Conservation (phyloP, 768 basidiomycete genomes). For the Leucosporidium yakuticum region DNA sequence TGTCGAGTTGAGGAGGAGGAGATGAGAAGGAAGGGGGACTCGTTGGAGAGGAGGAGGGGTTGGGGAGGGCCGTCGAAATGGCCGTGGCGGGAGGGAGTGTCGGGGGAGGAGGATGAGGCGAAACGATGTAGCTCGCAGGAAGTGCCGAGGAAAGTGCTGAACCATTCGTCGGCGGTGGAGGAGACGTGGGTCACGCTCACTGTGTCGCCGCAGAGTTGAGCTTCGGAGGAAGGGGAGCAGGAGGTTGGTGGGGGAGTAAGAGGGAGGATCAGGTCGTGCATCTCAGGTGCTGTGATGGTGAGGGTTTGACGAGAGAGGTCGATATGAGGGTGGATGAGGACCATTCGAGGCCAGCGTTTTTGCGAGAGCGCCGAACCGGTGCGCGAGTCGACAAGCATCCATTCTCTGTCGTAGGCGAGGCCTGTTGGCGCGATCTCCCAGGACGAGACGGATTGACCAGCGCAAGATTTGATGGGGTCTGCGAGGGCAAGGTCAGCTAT, state of each 20-base stretch:
- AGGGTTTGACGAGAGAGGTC: slow-evolving; percentile 6
- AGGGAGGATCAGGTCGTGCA: slow-evolving; percentile 26
- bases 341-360: slow-evolving; percentile 37
- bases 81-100: slow-evolving; percentile 14
- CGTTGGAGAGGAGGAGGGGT: slow-evolving; percentile 34
- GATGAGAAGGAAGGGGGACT: slow-evolving; percentile 38
- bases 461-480: slow-evolving; percentile 40
- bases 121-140: slow-evolving; percentile 26
- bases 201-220: slow-evolving; percentile 14
- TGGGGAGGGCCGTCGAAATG: slow-evolving; percentile 23
- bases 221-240: neutral
- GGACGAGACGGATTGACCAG: slow-evolving; percentile 16
- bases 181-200: slow-evolving; percentile 11
- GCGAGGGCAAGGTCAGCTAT: neutral
- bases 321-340: slow-evolving; percentile 30
- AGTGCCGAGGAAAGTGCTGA: slow-evolving; percentile 31
- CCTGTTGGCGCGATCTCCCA: slow-evolving; percentile 35
- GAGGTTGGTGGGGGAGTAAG: neutral
- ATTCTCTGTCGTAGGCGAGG: slow-evolving; percentile 36
- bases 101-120: neutral
- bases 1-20: slow-evolving; percentile 23
- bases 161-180: slow-evolving; percentile 22
- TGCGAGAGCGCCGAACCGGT: slow-evolving; percentile 33
- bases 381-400: slow-evolving; percentile 32
- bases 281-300: slow-evolving; percentile 15